Evolutionary conservation across 2,329 filamentous ascomycete genomes (phyloP).

Genomic region (Pseudonectria buxi): DNA sequence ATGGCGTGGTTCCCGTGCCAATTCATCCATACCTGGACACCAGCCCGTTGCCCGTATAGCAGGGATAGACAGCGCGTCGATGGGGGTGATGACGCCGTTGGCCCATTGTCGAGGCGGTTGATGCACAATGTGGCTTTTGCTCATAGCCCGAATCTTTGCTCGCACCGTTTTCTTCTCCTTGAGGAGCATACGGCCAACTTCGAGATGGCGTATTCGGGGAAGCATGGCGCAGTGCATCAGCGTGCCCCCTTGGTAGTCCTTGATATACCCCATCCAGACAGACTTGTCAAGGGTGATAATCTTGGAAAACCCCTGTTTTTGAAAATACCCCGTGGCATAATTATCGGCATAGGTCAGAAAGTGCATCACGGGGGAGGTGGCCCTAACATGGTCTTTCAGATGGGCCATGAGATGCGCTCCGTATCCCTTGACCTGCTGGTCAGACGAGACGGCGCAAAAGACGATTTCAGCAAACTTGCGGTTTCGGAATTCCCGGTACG

Average conservation of each 20-base stretch:
- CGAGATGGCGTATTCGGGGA: slow-evolving; percentile 87
- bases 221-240: slow-evolving; percentile 99
- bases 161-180: slow-evolving; percentile 96
- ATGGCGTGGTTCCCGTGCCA: slow-evolving; percentile 88
- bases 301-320: slow-evolving; percentile 98
- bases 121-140: slow-evolving; percentile 81
- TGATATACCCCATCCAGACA: slow-evolving; percentile 99
- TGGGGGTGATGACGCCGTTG: slow-evolving; percentile 57
- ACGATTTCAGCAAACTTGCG: slow-evolving; percentile 96
- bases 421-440: slow-evolving; percentile 98
- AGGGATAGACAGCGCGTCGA: slow-evolving; percentile 79
- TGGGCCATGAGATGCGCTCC: slow-evolving; percentile 97
- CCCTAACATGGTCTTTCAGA: slow-evolving; percentile 96
- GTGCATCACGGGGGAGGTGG: slow-evolving; percentile 94
- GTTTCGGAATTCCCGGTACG: slow-evolving; percentile 87
- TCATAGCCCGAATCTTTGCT: slow-evolving; percentile 89
- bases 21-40: slow-evolving; percentile 96
- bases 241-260: slow-evolving; percentile 97
- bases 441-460: slow-evolving; percentile 94
- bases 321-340: slow-evolving; percentile 98
- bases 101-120: slow-evolving; percentile 80
- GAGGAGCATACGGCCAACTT: slow-evolving; percentile 84
- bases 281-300: slow-evolving; percentile 88
- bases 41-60: slow-evolving; percentile 90
- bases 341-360: slow-evolving; percentile 98